Base-by-base conservation (phyloP, 2,329 filamentous ascomycete species). In the Penicillium sp. region DNA sequence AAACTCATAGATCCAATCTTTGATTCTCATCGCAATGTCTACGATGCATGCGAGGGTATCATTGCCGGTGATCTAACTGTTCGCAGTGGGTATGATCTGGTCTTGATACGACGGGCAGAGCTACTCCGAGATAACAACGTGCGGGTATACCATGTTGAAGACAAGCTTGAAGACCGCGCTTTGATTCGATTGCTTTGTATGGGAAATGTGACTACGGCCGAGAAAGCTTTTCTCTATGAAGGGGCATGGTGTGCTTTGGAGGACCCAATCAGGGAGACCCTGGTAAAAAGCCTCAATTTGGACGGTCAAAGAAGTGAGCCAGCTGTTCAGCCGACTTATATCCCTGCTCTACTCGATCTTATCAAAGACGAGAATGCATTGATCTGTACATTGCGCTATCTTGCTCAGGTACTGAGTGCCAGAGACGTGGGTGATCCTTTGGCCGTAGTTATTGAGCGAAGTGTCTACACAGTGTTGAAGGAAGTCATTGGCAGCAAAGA, bases 241-340 rank as follows among this genome's bases (percentile, higher is more conserved):
- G 40, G 39, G 7, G 46, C 53, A 3, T 53, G 53, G 56, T 38
- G 41, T 21, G 40, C 48, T 5, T 41, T 60, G 16, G 45, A 56
- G 14, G 24, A 48, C 5, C n/a, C 21, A 13, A 44, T 38, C 14
- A 50, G 48, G 41, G 50, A 53, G 10, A 40, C 4, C 5, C 7
- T 60, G 10, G 14, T 43, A 7, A 32, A 38, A 36, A 31, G 45
- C 21, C 51, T 60, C 14, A 56, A 60, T 45, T 27, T 56, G 10
- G 58, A 60, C 21, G 58, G 58, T 9, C 16, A 21, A n/a, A 52
- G 48, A 22, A 43, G 48, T 1, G 29, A 54, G 18, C 56, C 56
- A 31, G 58, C 58, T 21, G 51, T 60, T 14, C 56, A 58, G 16
- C 58, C 56, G 16, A 58, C 58, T 14, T 58, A 60, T 39, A 54